These are phyloP conservation scores for Cercospora beticola DNA, from an alignment of 2,329 filamentous ascomycete species.

Conservation along the genomic window DNA sequence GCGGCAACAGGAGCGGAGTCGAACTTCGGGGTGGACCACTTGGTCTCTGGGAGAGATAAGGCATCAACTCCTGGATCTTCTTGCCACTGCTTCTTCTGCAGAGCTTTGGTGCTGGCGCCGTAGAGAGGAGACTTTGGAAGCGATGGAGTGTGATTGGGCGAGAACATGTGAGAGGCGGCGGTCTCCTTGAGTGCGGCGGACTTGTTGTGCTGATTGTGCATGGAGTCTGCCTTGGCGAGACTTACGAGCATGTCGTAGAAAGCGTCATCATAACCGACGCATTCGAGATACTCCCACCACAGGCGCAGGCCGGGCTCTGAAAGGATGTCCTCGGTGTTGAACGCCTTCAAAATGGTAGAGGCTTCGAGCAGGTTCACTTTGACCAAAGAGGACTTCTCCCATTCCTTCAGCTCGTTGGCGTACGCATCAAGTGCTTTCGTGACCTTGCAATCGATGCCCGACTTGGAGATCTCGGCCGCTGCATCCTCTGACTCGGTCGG, in stretches of 20 bases:
- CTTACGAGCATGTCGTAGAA: constrained; percentile 46
- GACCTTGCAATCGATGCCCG: constrained; percentile 32
- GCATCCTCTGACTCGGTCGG: constrained; percentile 23
- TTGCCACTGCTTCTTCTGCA: not conserved
- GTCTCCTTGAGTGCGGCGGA: not conserved
- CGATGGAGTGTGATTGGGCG: not conserved
- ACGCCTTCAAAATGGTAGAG: constrained; percentile 43
- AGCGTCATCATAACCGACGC: constrained; percentile 42
- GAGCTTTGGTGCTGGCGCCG: not conserved
- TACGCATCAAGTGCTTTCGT: constrained; percentile 38
- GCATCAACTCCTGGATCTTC: constrained; percentile 1
- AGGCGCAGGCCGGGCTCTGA: constrained; percentile 43
- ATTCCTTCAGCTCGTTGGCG: constrained; percentile 38
- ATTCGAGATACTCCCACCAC: constrained; percentile 52
- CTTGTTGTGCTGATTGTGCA: not conserved
- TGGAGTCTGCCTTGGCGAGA: constrained; percentile 13
- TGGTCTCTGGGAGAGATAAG: not conserved
- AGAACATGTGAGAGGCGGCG: not conserved
- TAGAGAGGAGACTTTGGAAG: not conserved
- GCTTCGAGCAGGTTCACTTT: constrained; percentile 40
- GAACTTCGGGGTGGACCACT: not conserved
- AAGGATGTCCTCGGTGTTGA: constrained; percentile 44
- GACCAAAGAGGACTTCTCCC: constrained; percentile 43
- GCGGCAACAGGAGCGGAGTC: not conserved
- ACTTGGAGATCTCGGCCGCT: not conserved